A percentile compares a stretch with the other conserved stretches of the same genome.
These are phyloP conservation scores for Akebia trifoliata DNA, from an alignment of 164 flowering plant species.

Conservation along the genomic window DNA sequence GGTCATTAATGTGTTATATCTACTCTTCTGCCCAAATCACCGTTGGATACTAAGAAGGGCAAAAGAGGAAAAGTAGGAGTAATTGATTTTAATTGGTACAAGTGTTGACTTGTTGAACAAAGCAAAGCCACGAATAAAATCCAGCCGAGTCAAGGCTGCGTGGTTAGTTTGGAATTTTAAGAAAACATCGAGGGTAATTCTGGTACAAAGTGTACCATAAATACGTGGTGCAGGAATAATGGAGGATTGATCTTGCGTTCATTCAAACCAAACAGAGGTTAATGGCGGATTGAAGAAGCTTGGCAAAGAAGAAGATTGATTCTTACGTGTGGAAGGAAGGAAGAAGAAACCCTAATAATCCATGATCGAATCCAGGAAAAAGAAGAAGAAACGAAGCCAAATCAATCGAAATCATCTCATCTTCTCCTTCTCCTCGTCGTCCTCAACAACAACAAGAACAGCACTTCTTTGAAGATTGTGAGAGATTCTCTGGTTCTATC, in stretches of 20 bases:
- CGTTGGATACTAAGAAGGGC: no score
- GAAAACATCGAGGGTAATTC: background rate
- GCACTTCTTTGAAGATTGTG: background rate
- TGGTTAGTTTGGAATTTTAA: background rate
- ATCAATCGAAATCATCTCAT: background rate
- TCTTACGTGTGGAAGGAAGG: slow-evolving; percentile 4
- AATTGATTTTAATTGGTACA: background rate
- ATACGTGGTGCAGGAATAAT: slow-evolving; percentile 17
- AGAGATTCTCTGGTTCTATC: background rate
- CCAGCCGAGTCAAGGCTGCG: background rate
- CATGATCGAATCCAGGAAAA: slow-evolving; percentile 2
- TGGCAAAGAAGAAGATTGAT: background rate
- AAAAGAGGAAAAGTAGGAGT: no score
- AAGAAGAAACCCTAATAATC: background rate
- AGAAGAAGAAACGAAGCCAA: background rate
- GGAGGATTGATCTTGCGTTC: background rate
- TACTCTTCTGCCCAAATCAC: no score
- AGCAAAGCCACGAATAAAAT: background rate
- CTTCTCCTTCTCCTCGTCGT: background rate
- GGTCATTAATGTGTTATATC: no score
- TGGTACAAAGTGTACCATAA: slow-evolving; percentile 12
- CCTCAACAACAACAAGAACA: background rate
- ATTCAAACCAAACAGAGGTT: background rate
- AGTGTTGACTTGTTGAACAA: slow-evolving; percentile 10
- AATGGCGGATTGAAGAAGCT: background rate